phyloP scores from a whole-genome alignment of 257 asterid species.

The Rubia yunnanensis region DNA sequence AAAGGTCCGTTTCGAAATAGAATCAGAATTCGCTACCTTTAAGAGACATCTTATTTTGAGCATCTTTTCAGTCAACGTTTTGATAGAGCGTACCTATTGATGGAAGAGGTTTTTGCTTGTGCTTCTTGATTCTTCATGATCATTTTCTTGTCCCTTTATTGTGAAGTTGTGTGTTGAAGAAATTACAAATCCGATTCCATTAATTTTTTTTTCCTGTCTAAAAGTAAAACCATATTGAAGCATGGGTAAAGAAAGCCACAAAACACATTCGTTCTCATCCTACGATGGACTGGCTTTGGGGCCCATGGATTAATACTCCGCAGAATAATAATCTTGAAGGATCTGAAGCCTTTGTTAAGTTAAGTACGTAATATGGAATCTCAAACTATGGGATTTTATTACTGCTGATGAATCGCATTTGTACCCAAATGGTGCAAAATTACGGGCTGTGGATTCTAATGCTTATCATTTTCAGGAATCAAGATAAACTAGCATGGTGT shows the following conservation, averaged over 20 bases:
- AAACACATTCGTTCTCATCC: constrained; percentile 15
- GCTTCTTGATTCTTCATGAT: background rate
- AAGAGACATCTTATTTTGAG: too few relatives aligned
- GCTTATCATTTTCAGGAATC: too few relatives aligned
- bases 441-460: too few relatives aligned
- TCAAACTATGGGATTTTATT: background rate
- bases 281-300: background rate
- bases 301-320: constrained; percentile 4
- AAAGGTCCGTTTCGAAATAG: background rate
- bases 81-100: too few relatives aligned
- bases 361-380: background rate
- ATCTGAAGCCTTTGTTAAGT: background rate
- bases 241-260: background rate
- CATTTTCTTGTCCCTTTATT: background rate
- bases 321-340: background rate
- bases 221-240: background rate
- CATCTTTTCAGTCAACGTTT: background rate
- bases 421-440: too few relatives aligned
- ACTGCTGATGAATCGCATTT: too few relatives aligned
- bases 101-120: background rate
- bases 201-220: too few relatives aligned
- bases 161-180: background rate
- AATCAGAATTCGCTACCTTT: too few relatives aligned
- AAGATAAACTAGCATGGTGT: too few relatives aligned
- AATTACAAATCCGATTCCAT: background rate